phyloP scores from a whole-genome alignment of 139 green algal genomes.

The Desmodesmus armatus region DNA sequence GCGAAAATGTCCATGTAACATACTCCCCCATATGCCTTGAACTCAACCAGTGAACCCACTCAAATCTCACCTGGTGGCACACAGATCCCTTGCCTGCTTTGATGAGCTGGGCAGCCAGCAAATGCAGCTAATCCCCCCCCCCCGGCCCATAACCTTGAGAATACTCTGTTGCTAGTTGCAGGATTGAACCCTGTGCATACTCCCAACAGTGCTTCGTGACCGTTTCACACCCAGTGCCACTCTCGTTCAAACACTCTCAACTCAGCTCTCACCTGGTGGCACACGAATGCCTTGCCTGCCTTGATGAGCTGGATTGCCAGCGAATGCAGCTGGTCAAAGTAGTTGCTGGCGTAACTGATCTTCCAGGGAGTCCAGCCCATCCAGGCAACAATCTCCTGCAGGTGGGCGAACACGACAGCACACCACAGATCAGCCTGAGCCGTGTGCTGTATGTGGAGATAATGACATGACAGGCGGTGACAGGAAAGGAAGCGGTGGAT shows the following conservation, averaged over 20 bases:
- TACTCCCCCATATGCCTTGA: too few relatives aligned
- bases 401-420: too few relatives aligned
- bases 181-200: background rate
- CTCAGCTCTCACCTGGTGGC: slow-evolving; percentile 89
- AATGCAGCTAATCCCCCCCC: background rate
- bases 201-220: too few relatives aligned
- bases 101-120: slow-evolving; percentile 96
- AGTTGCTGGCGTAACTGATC: slow-evolving; percentile 96
- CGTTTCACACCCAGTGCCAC: background rate
- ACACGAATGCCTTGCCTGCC: slow-evolving; percentile 93
- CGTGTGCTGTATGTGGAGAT: too few relatives aligned
- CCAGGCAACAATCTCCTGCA: slow-evolving; percentile 94
- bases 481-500: too few relatives aligned
- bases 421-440: too few relatives aligned
- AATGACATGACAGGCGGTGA: too few relatives aligned
- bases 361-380: slow-evolving; percentile 95
- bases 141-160: background rate
- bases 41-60: too few relatives aligned
- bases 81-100: slow-evolving; percentile 93
- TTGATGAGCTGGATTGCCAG: slow-evolving; percentile 96
- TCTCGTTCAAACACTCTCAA: background rate
- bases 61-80: slow-evolving; percentile 85
- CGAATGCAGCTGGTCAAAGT: slow-evolving; percentile 95
- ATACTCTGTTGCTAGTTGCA: background rate
- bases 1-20: too few relatives aligned